Percentiles rank a stretch among this genome's conserved stretches.
These are phyloP conservation scores for Aspergillus novofumigatus DNA, from an alignment of 2,329 filamentous ascomycete genomes.

Conservation along the genomic window DNA sequence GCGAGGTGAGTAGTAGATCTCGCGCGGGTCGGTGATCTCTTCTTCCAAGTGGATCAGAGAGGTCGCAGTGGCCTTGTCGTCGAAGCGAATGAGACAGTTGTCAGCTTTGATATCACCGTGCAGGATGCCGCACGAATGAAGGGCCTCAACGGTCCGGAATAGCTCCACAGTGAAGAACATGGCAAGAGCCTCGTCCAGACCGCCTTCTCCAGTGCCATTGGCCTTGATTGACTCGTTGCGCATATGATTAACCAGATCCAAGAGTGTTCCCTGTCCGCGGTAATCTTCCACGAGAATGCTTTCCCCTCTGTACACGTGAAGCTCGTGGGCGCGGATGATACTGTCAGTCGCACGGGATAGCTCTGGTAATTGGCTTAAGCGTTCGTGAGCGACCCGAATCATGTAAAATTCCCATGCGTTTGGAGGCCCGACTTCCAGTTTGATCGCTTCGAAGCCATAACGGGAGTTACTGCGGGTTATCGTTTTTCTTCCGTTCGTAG, in stretches of 20 bases:
- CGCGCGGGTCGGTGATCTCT: conserved; percentile 21
- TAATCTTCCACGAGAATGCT: conserved; percentile 85
- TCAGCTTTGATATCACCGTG: conserved; percentile 95
- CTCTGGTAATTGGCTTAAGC: conserved; percentile 59
- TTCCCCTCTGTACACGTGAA: conserved; percentile 88
- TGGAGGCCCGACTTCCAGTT: conserved; percentile 81
- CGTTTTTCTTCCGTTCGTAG: conserved; percentile 37
- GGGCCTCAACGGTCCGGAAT: conserved; percentile 79
- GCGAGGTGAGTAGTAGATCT: conserved; percentile 63
- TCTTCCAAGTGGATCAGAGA: conserved; percentile 29
- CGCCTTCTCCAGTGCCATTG: conserved; percentile 48
- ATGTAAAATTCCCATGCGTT: conserved; percentile 96
- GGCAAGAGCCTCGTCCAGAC: conserved; percentile 83
- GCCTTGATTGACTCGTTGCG: conserved; percentile 59
- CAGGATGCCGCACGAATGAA: conserved; percentile 74
- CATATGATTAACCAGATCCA: conserved; percentile 90
- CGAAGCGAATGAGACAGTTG: conserved; percentile 86
- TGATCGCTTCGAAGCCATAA: conserved; percentile 76
- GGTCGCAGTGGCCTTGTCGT: conserved; percentile 40
- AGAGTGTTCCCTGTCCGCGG: conserved; percentile 81
- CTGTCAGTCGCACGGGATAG: conserved; percentile 67
- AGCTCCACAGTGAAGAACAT: conserved; percentile 97
- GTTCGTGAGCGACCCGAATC: conserved; percentile 73
- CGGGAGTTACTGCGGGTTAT: conserved; percentile 26
- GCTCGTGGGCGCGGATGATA: conserved; percentile 77